Evolutionary conservation across 139 green algal species (phyloP), one percentile per base, ranked within the genome.

Genomic region (Chlamydomonas sphaeroides): DNA sequence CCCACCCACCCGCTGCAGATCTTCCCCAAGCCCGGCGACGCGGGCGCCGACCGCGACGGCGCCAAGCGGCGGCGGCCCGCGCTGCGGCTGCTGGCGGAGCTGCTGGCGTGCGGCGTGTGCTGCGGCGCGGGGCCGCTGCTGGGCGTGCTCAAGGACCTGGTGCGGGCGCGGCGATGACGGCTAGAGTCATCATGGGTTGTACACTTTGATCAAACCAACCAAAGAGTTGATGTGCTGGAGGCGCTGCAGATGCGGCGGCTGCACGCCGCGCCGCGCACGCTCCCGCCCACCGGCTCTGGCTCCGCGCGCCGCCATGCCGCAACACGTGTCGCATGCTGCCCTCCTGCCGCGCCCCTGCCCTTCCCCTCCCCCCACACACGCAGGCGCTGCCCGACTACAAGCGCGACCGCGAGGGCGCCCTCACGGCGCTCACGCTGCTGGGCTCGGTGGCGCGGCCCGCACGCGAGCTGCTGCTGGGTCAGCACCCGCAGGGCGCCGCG

Each of bases 71-170:
- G 92, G 79, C 90, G 96, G 15, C 82, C 85, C 1, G 83, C 74
- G 25, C 88, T 99, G 72, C 91, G 95, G 49, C 87, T 99, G 87
- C 87, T 98, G 42, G 78, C 86, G n/a, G 96, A 99, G 85, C 90
- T 99, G 53, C 82, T 94, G 69, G 79, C 95, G 48, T 80, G 78
- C 36, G 96, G 96, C 2, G 79, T 99, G 70, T 82, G 88, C 66
- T 65, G 63, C 7, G 84, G 94, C 26, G 38, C 86, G 38, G 59
- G 42, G 11, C 39, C 85, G n/a, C 70, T 99, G 35, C 45, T 95
- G n/a, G 67, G 41, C 33, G 78, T 94, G 0, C 79, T 97, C 3
- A 89, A 91, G 48, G 78, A 93, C 45, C 73, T 89, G 78, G 85
- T 83, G 25, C 11, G 57, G 30, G 25, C 33, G n/a, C 0, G 17